Evolutionary conservation across 768 basidiomycete genomes (phyloP).

Genomic region (Boletales sp.): DNA sequence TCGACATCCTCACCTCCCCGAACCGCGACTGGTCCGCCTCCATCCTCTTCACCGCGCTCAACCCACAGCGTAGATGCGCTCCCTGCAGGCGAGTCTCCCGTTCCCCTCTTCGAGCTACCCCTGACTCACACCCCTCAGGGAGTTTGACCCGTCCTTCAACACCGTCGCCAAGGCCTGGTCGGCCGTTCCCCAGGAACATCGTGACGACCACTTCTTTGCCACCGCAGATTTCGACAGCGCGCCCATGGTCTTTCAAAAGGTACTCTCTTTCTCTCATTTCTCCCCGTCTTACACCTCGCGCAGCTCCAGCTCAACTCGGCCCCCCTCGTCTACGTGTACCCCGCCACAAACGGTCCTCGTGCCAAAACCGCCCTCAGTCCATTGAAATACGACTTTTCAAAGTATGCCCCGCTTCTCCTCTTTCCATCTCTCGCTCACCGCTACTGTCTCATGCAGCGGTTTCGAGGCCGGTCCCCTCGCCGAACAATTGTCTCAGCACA

Average conservation of each 20-base stretch:
- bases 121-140: constrained; percentile 39
- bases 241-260: constrained; percentile 76
- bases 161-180: constrained; percentile 84
- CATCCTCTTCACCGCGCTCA: constrained; percentile 86
- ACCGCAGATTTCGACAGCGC: constrained; percentile 84
- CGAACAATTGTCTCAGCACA: constrained; percentile 66
- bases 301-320: constrained; percentile 84
- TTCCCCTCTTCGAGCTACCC: too few relatives aligned
- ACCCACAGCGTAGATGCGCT: constrained; percentile 73
- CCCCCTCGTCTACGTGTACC: constrained; percentile 77
- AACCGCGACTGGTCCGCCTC: constrained; percentile 85
- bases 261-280: constrained; percentile 25
- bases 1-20: constrained; percentile 71
- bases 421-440: neutral
- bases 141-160: constrained; percentile 83
- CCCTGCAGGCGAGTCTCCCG: constrained; percentile 83
- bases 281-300: neutral
- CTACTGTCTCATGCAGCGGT: constrained; percentile 50
- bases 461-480: constrained; percentile 80
- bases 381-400: constrained; percentile 73
- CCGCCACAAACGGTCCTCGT: constrained; percentile 65
- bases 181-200: constrained; percentile 51
- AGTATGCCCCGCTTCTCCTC: constrained; percentile 42
- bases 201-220: constrained; percentile 88
- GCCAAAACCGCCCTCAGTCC: constrained; percentile 51